These are phyloP conservation scores for Pholiota microspora DNA, from an alignment of 768 basidiomycete genomes.

Conservation along the genomic window DNA sequence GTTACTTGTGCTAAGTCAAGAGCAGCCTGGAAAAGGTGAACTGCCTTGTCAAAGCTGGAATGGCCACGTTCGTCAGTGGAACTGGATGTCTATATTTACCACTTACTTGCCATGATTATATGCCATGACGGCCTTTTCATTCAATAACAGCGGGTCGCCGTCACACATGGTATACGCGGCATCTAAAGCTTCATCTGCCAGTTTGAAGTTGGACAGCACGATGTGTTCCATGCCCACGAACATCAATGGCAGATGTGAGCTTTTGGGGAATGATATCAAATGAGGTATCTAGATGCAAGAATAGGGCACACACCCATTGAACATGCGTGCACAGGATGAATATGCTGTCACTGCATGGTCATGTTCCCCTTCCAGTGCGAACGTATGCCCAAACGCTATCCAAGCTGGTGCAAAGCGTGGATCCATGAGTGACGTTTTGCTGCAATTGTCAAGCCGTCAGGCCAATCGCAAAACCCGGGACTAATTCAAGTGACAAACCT, in stretches of 20 bases:
- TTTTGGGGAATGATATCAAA: slow-evolving; percentile 27
- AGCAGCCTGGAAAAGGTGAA: slow-evolving; percentile 67
- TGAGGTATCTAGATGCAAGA: not conserved
- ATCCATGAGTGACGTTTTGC: slow-evolving; percentile 97
- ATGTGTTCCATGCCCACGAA: slow-evolving; percentile 99
- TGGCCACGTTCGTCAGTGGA: slow-evolving; percentile 2
- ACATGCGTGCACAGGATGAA: slow-evolving; percentile 93
- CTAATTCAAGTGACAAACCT: slow-evolving; percentile 47
- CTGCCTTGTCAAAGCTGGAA: slow-evolving; percentile 72
- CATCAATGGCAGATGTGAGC: slow-evolving; percentile 92
- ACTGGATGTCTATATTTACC: not conserved
- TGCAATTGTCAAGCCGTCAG: slow-evolving; percentile 27
- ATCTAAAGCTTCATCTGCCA: slow-evolving; percentile 87
- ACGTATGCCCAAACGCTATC: slow-evolving; percentile 97
- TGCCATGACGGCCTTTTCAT: slow-evolving; percentile 92
- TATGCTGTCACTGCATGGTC: slow-evolving; percentile 98
- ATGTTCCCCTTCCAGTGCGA: slow-evolving; percentile 96
- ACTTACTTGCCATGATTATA: slow-evolving; percentile 82
- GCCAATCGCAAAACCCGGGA: not conserved
- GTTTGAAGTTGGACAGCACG: slow-evolving; percentile 72
- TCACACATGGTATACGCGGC: slow-evolving; percentile 82
- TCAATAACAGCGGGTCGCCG: slow-evolving; percentile 84
- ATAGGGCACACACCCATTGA: slow-evolving; percentile 68
- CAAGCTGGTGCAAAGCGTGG: slow-evolving; percentile 95
- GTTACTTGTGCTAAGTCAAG: slow-evolving; percentile 82